Percentiles rank a stretch among this genome's conserved stretches.
phyloP scores from a whole-genome alignment of 1,284 basidiomycete species.

The Apiotrichum porosum region DNA sequence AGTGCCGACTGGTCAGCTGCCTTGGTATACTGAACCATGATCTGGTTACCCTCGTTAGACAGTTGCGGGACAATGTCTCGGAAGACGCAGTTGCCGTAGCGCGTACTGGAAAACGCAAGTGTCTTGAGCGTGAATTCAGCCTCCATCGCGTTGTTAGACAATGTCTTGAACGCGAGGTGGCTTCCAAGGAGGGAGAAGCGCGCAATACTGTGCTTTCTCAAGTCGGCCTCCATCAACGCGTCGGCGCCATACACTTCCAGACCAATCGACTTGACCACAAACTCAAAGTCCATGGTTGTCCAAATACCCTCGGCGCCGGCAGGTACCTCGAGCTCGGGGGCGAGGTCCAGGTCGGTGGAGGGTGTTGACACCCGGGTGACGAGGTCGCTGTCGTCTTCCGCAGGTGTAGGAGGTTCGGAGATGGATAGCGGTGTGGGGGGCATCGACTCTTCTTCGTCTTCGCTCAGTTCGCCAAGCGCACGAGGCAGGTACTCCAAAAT shows the following conservation, averaged over 20 bases:
- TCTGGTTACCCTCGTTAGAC: constrained; percentile 79
- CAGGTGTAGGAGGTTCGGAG: constrained; percentile 13
- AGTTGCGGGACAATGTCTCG: constrained; percentile 93
- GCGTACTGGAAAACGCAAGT: constrained; percentile 85
- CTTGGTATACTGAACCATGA: constrained; percentile 87
- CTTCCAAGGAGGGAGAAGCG: constrained; percentile 79
- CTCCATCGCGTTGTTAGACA: constrained; percentile 78
- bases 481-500: constrained; percentile 71
- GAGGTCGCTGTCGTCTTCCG: constrained; percentile 8
- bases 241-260: constrained; percentile 83
- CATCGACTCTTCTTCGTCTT: constrained; percentile 28
- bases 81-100: constrained; percentile 76
- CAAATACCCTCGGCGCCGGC: constrained; percentile 47
- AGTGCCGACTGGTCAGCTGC: constrained; percentile 60
- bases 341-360: constrained; percentile 46
- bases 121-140: constrained; percentile 83
- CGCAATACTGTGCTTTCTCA: constrained; percentile 77
- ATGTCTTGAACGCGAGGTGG: constrained; percentile 73
- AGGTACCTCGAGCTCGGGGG: constrained; percentile 52
- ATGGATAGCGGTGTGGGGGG: constrained; percentile 19
- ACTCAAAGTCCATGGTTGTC: constrained; percentile 70
- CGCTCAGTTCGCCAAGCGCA: constrained; percentile 53
- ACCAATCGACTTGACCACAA: constrained; percentile 70
- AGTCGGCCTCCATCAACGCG: constrained; percentile 58
- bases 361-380: constrained; percentile 11